Evolutionary conservation across 2,329 filamentous ascomycete species (phyloP).

Genomic region (Arthrobotrys sphaeroides): DNA sequence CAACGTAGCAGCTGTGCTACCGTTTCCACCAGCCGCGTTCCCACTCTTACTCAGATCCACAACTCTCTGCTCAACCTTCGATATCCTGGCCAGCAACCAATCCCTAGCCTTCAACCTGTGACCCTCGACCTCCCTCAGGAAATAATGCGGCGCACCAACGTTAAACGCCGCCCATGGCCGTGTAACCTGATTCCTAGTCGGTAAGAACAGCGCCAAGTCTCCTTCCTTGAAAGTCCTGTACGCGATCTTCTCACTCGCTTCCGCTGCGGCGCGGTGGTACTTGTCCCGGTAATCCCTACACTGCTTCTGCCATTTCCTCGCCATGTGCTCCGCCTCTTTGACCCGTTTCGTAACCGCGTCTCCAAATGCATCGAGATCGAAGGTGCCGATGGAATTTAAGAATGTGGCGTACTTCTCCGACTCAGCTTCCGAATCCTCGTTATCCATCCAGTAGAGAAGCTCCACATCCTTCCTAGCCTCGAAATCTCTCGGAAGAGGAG

Average conservation of each 20-base stretch:
- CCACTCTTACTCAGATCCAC: slow-evolving; percentile 82
- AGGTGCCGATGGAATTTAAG: slow-evolving; percentile 75
- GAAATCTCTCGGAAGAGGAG: slow-evolving; percentile 40
- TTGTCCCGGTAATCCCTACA: slow-evolving; percentile 87
- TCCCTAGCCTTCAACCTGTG: slow-evolving; percentile 86
- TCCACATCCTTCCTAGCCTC: slow-evolving; percentile 68
- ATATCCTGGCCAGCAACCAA: slow-evolving; percentile 95
- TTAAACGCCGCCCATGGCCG: slow-evolving; percentile 99
- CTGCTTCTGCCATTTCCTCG: slow-evolving; percentile 92
- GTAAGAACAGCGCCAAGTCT: slow-evolving; percentile 90
- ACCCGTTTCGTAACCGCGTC: slow-evolving; percentile 88
- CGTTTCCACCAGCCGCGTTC: slow-evolving; percentile 58
- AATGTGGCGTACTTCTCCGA: slow-evolving; percentile 78
- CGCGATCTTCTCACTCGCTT: slow-evolving; percentile 94
- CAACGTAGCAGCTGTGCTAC: slow-evolving; percentile 64
- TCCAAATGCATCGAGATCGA: slow-evolving; percentile 83
- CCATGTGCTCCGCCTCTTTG: slow-evolving; percentile 91
- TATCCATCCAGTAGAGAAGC: slow-evolving; percentile 83
- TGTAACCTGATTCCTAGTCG: slow-evolving; percentile 91
- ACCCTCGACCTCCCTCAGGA: slow-evolving; percentile 88
- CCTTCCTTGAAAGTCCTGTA: slow-evolving; percentile 96
- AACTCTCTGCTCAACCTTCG: slow-evolving; percentile 87
- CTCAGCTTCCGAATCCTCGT: slow-evolving; percentile 72
- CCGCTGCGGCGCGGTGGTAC: slow-evolving; percentile 79
- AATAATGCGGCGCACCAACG: slow-evolving; percentile 95